phyloP scores from a whole-genome alignment of 208 protist species.

The Leishmania amazonensis region DNA sequence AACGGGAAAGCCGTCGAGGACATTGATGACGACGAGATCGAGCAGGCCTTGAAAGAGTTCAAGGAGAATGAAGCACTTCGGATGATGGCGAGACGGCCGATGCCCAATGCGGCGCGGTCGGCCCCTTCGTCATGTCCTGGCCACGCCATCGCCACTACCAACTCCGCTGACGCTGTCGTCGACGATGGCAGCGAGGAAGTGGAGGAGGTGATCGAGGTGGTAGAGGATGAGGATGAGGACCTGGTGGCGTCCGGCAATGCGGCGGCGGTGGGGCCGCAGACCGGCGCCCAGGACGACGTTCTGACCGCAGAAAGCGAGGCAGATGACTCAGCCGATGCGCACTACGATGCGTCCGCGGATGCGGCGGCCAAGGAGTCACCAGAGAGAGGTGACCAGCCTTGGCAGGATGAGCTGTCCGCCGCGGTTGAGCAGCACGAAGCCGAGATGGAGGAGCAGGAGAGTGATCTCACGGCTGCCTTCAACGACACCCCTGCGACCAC shows the following conservation, averaged over 20 bases:
- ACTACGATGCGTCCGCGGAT: not conserved
- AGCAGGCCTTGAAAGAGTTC: slow-evolving; percentile 39
- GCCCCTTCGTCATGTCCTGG: not conserved
- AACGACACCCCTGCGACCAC: slow-evolving; percentile 16
- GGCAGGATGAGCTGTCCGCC: slow-evolving; percentile 30
- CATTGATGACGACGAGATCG: slow-evolving; percentile 51
- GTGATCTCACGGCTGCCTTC: slow-evolving; percentile 25
- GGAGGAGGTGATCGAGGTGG: slow-evolving; percentile 39
- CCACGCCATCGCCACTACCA: not conserved
- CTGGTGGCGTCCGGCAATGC: slow-evolving; percentile 21
- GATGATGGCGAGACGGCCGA: slow-evolving; percentile 10
- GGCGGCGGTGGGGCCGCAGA: slow-evolving; percentile 4
- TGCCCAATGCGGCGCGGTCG: not conserved
- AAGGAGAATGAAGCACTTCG: slow-evolving; percentile 33
- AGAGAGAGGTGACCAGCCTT: slow-evolving; percentile 6
- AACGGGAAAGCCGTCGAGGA: slow-evolving; percentile 45
- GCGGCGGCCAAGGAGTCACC: not conserved
- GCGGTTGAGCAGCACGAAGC: slow-evolving; percentile 38
- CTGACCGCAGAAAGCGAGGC: slow-evolving; percentile 9
- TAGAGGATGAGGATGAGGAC: slow-evolving; percentile 32
- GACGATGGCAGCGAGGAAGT: slow-evolving; percentile 22
- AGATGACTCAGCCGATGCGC: slow-evolving; percentile 10
- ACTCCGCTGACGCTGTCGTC: slow-evolving; percentile 2
- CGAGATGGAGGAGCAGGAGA: slow-evolving; percentile 28
- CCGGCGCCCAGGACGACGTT: slow-evolving; percentile 8